Base-by-base conservation (phyloP, 768 basidiomycete species). In the Boletus rufocinnamomeus region DNA sequence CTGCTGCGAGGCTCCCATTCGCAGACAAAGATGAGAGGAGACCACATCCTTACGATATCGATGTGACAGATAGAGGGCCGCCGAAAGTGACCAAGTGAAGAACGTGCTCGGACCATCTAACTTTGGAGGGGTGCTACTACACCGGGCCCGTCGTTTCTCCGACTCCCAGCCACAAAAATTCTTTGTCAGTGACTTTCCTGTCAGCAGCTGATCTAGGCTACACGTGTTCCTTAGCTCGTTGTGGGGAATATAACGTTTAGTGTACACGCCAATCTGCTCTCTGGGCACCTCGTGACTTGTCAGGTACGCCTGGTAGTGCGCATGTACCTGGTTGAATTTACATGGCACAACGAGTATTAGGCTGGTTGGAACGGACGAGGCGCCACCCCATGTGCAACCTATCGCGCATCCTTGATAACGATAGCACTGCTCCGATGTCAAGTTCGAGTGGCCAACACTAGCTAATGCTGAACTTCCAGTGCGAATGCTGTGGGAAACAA, bases 161-260 rank as follows among this genome's bases (percentile, higher is more conserved):
- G 44, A 23, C 21, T 35, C 46, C 50, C 25, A 51, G 30, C 58
- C 38, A 54, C 52, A 27, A 40, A 37, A 35, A 19, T 35, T 25
- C 25, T 6, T 46, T 52, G 50, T 35, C n/a, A 41, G 7, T 41
- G 6, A 2, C 7, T 43, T 60, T 54, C 19, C 41, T 7, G 28
- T 45, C 44, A 25, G 47, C 11, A 50, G 57, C 40, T 58, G 63
- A 63, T 70, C 66, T 50, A 56, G 45, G 37, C 56, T 41, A 58
- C 35, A 44, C 51, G 62, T 52, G 58, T 66, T 25, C 53, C 60
- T 69, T 59, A 62, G 56, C 59, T 68, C 54, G 63, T 60, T 70
- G 64, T 34, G 69, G 62, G 57, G 66, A 59, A 67, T 52, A 59
- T 69, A 61, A 54, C 60, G 58, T 66, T 71, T 59, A 52, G 45